These are phyloP conservation scores for Grosmannia serpens DNA, from an alignment of 2,329 filamentous ascomycete species.

Conservation along the genomic window DNA sequence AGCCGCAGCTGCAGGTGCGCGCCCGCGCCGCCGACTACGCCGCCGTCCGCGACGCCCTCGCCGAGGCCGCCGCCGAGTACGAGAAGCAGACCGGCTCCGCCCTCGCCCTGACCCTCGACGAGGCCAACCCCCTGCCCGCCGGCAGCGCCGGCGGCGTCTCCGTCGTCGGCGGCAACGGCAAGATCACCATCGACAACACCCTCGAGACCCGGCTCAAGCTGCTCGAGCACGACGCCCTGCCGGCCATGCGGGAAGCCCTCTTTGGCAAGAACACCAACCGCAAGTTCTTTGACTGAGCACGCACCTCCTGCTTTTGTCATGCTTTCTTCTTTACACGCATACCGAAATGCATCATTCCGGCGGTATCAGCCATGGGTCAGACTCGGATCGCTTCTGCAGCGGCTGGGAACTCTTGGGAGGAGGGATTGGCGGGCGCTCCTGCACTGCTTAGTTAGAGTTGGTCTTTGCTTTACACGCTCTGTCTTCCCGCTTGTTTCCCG, in stretches of 20 bases:
- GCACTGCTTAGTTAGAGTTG: background rate
- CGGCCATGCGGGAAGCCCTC: conserved; percentile 70
- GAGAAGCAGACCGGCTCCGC: conserved; percentile 66
- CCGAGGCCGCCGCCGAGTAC: conserved; percentile 69
- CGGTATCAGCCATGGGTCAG: background rate
- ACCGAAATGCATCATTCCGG: background rate
- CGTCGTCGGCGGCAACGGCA: conserved; percentile 73
- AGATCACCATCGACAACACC: conserved; percentile 98
- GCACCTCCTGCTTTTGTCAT: background rate
- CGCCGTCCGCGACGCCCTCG: conserved; percentile 64
- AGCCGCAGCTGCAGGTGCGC: conserved; percentile 63
- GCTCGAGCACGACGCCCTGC: conserved; percentile 74
- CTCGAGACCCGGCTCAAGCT: conserved; percentile 83
- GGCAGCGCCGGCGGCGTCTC: conserved; percentile 69
- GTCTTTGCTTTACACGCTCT: no score
- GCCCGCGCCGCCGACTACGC: conserved; percentile 71
- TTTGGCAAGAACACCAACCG: conserved; percentile 95
- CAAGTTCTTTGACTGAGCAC: conserved; percentile 71
- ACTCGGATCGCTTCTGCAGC: no score
- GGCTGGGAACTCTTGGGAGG: background rate
- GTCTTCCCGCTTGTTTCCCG: no score
- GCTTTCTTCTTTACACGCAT: background rate
- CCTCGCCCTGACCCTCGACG: conserved; percentile 59
- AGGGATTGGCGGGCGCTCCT: background rate
- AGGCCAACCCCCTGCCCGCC: conserved; percentile 59